Conservation (phyloP, 1,284 basidiomycete species). For the Xanthoconium separans region DNA sequence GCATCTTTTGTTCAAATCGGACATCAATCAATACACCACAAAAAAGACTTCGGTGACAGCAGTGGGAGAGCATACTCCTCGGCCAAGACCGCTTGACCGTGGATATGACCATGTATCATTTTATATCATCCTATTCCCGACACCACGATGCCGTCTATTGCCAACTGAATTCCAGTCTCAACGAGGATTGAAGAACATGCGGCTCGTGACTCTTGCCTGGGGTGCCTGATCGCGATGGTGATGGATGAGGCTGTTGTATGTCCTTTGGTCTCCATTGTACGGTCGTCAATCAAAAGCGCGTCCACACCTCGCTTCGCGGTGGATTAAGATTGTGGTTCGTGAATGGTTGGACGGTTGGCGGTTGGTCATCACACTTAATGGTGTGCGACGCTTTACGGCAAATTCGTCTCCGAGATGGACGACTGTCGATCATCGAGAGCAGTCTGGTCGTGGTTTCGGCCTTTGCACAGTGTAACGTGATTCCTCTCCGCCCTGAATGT, state of each 20-base stretch:
- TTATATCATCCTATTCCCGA: too few relatives aligned
- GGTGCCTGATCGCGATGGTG: conserved; percentile 22
- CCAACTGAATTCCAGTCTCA: too few relatives aligned
- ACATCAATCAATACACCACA: not conserved
- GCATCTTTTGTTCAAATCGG: not conserved
- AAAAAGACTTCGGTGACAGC: not conserved
- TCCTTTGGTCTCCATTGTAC: not conserved
- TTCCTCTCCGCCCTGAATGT: conserved; percentile 3
- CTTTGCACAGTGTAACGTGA: not conserved
- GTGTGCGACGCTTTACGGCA: not conserved
- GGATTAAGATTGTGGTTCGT: not conserved
- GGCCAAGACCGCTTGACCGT: too few relatives aligned
- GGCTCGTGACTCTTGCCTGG: not conserved
- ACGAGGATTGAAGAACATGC: conserved; percentile 3
- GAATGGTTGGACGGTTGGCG: not conserved
- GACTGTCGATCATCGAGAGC: too few relatives aligned
- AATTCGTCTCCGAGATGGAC: not conserved
- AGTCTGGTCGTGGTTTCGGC: too few relatives aligned
- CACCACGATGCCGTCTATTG: too few relatives aligned
- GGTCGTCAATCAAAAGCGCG: conserved; percentile 5
- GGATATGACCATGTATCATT: too few relatives aligned
- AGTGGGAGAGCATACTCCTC: too few relatives aligned
- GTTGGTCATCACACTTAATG: not conserved
- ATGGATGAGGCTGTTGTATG: conserved; percentile 1
- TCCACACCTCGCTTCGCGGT: not conserved